These are phyloP conservation scores for Alternaria gansuensis DNA, from an alignment of 2,329 filamentous ascomycete genomes.

Conservation along the genomic window DNA sequence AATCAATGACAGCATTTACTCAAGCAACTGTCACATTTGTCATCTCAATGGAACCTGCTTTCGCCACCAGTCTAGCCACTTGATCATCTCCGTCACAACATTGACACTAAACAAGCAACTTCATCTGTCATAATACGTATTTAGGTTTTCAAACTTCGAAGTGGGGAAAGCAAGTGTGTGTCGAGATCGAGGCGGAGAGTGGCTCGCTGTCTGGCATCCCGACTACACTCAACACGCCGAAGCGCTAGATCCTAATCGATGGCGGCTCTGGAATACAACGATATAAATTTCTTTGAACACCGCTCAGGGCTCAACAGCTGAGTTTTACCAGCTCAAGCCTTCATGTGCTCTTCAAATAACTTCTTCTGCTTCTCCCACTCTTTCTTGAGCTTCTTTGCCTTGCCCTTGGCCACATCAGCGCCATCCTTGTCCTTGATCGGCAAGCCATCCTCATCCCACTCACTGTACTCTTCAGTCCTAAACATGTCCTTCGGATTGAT, in stretches of 20 bases:
- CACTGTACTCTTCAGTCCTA: conserved; percentile 69
- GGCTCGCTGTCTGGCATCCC: background rate
- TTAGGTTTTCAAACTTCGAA: no score
- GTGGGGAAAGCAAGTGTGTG: background rate
- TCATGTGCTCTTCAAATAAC: conserved; percentile 65
- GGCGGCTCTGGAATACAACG: no score
- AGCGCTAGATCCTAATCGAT: background rate
- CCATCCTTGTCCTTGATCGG: conserved; percentile 81
- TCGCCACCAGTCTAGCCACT: background rate
- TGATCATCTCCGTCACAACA: background rate
- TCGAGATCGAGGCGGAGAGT: background rate
- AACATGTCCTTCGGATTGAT: conserved; percentile 68
- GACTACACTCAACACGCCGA: background rate
- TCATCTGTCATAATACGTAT: background rate
- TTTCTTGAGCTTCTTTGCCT: conserved; percentile 83
- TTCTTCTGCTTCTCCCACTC: conserved; percentile 93
- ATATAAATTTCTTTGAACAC: background rate
- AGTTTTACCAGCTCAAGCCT: background rate
- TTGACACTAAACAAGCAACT: background rate
- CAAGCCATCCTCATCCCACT: conserved; percentile 83
- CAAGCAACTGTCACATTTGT: background rate
- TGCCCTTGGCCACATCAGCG: conserved; percentile 80
- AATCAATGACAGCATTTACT: background rate
- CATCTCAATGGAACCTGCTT: background rate
- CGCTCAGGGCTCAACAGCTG: background rate